Percentiles rank a stretch among this genome's conserved stretches.
phyloP scores from a whole-genome alignment of 345 rosid species.

The Salix suchowensis region DNA sequence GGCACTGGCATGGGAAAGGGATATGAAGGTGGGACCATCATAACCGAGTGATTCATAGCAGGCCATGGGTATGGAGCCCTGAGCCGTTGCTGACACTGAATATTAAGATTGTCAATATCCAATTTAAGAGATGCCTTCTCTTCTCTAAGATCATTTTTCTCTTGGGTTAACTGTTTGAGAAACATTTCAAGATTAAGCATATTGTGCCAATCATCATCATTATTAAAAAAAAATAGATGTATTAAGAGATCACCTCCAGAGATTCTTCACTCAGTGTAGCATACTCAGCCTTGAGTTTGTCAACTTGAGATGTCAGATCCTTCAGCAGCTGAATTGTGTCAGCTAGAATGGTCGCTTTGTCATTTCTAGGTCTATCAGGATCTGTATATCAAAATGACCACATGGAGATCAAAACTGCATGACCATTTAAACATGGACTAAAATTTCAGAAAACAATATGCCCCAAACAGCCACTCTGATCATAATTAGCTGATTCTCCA shows the following conservation, averaged over 20 bases:
- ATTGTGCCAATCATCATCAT: background rate
- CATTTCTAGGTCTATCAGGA: conserved; percentile 87
- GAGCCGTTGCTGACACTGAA: conserved; percentile 71
- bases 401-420: background rate
- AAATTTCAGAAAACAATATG: no score
- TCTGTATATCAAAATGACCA: conserved; percentile 38
- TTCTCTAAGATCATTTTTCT: conserved; percentile 85
- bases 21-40: conserved; percentile 71
- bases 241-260: conserved; percentile 51
- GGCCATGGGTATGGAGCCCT: conserved; percentile 69
- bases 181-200: background rate
- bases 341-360: conserved; percentile 73
- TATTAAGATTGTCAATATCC: conserved; percentile 64
- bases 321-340: conserved; percentile 79
- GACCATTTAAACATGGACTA: background rate
- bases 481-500: background rate
- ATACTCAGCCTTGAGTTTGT: conserved; percentile 69
- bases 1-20: conserved; percentile 71
- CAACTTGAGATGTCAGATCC: conserved; percentile 74
- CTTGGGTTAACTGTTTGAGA: conserved; percentile 60
- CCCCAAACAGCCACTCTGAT: background rate
- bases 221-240: background rate
- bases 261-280: conserved; percentile 69
- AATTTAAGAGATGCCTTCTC: conserved; percentile 76
- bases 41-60: conserved; percentile 59